Conservation (phyloP, 129 eudicot species). For the Heracleum sosnowskyi region DNA sequence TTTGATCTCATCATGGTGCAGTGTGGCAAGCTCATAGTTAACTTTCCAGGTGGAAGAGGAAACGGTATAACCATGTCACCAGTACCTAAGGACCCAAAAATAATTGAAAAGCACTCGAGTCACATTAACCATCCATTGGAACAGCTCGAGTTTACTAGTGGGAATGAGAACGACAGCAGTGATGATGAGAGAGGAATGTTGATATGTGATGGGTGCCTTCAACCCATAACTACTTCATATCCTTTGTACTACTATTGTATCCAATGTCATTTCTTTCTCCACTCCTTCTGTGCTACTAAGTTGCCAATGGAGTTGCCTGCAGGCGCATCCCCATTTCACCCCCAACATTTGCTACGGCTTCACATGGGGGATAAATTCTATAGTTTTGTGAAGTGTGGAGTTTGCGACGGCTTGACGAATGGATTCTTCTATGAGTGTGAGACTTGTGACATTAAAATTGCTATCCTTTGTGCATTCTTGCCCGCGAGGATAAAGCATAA, state of each 20-base stretch:
- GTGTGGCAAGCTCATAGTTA: neutral
- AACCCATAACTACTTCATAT: neutral
- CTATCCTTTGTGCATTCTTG: neutral
- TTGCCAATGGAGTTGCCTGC: neutral
- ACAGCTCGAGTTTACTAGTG: neutral
- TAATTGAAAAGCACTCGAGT: too few relatives aligned
- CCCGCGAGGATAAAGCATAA: slow-evolving; percentile 4
- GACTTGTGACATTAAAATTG: neutral
- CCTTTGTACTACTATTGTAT: neutral
- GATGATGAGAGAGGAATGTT: neutral
- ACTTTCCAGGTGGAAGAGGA: neutral
- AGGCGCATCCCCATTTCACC: neutral
- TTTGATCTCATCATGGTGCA: neutral
- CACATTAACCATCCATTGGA: slow-evolving; percentile 15
- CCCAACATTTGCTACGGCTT: neutral
- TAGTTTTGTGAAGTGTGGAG: neutral
- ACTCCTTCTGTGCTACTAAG: neutral
- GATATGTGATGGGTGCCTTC: slow-evolving; percentile 8
- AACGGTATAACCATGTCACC: neutral
- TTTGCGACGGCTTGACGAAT: neutral
- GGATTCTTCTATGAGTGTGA: slow-evolving; percentile 1
- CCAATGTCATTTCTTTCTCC: neutral
- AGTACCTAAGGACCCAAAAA: neutral
- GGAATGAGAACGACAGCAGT: neutral
- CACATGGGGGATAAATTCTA: neutral